Percentiles rank a stretch among this genome's conserved stretches.
phyloP scores from a whole-genome alignment of 106 monocot species.

The Posidonia australis region DNA sequence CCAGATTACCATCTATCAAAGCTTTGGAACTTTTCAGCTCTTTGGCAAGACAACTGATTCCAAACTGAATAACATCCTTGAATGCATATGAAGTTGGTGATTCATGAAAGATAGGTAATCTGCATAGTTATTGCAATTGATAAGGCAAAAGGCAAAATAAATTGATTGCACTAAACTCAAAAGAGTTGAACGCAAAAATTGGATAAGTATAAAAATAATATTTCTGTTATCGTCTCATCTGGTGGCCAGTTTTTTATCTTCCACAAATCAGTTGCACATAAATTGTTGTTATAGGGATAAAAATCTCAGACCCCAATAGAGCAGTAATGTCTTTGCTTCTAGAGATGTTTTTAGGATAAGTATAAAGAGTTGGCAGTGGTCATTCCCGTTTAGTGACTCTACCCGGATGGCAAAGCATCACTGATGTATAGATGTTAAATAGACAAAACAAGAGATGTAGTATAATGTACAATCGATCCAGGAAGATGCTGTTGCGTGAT shows the following conservation, averaged over 20 bases:
- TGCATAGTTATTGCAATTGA: constrained; percentile 9
- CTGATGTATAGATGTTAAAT: no score
- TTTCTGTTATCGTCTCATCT: no score
- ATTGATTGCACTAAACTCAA: neutral
- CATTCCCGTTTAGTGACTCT: no score
- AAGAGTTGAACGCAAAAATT: neutral
- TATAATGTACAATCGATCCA: neutral
- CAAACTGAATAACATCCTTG: constrained; percentile 39
- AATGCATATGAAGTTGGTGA: constrained; percentile 22
- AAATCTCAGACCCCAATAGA: no score
- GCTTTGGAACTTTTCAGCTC: constrained; percentile 54
- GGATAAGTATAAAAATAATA: neutral
- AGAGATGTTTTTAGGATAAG: no score
- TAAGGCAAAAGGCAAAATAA: constrained; percentile 5
- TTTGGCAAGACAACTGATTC: constrained; percentile 44
- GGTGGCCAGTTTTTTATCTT: no score
- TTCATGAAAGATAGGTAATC: constrained; percentile 43
- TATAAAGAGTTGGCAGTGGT: no score
- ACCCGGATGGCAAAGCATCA: no score
- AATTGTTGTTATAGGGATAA: no score
- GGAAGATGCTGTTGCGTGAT: neutral
- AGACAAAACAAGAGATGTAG: neutral
- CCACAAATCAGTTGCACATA: no score
- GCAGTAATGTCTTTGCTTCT: no score
- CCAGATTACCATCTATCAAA: constrained; percentile 71